A percentile compares a stretch with the other conserved stretches of the same genome.
Conservation (phyloP, 495 filamentous ascomycete genomes). For the Pseudomonodictys pantanalensis region DNA sequence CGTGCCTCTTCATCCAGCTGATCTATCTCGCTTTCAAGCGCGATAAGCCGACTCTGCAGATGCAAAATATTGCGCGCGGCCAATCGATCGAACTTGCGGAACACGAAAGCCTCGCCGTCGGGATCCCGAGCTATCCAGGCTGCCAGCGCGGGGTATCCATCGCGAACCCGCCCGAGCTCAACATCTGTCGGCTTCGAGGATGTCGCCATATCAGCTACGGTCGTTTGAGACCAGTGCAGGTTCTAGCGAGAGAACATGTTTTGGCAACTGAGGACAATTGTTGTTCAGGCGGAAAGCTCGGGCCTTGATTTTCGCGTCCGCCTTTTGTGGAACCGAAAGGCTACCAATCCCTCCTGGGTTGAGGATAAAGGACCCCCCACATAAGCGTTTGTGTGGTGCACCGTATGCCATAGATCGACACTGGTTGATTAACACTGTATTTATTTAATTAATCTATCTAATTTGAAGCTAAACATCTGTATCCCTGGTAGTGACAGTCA, state of each 20-base stretch:
- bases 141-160: conserved; percentile 15
- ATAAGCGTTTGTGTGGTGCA: no score
- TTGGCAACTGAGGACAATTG: no score
- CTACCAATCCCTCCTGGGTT: no score
- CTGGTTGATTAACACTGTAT: no score
- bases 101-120: conserved; percentile 13
- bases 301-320: no score
- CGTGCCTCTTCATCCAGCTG: conserved; percentile 7
- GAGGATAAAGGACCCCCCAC: no score
- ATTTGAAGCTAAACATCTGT: no score
- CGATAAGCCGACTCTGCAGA: conserved; percentile 16
- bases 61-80: conserved; percentile 17
- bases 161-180: background rate
- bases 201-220: background rate
- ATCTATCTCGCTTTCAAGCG: conserved; percentile 9
- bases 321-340: no score
- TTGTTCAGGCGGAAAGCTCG: no score
- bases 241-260: background rate
- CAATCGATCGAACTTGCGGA: conserved; percentile 16
- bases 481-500: no score
- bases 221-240: background rate
- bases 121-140: conserved; percentile 18
- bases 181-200: background rate
- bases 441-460: no score
- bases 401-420: no score